Base-by-base conservation (phyloP, 208 protist genomes). In the Acanthamoeba polyphaga region DNA sequence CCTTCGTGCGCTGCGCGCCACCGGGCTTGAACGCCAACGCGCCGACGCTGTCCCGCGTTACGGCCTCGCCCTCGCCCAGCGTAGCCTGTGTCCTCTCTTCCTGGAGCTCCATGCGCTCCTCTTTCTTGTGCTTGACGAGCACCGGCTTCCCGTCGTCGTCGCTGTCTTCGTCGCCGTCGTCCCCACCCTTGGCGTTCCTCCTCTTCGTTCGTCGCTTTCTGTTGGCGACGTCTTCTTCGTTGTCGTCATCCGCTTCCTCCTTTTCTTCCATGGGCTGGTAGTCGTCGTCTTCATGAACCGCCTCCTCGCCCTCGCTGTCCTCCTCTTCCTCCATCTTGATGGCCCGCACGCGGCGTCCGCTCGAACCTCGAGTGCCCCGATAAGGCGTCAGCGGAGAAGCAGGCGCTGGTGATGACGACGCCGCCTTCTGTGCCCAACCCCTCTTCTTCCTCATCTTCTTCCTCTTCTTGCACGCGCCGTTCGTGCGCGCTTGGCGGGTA, bases 361-460 rank as follows among this genome's bases (percentile, higher is more conserved):
- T 43, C 12, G 70, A 19, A n/a, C 70, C 74, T 7, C 74, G 29
- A 6, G 74, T n/a, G 10, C 74, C 74, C 3, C 58, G 49, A 66
- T 90, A 90, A 3, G 82, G 49, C 58, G 82, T 90, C 29, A 68
- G 82, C 13, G 49, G 49, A 24, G 82, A 68, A 55, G 82, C 58
- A 19, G 51, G 7, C 29, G 49, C 6, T 4, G 53, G 15, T 12
- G 82, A 27, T 13, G 43, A 12, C 7, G 70, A 8, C 78, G 38
- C 27, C 1, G 49, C 1, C 78, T 62, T 53, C 51, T 38, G 3
- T 17, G 19, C 34, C 34, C 43, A 9, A 2, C 15, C 9, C 24
- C 58, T 68, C 15, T 27, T 12, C 38, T 68, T 90, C 27, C 32
- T 43, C 53, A 9, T 90, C 53, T 22, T 32, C 43, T 2, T 90